A percentile compares a stretch with the other conserved stretches of the same genome.
Conservation (phyloP, 1,284 basidiomycete genomes). For the Sphaerobolus stellatus region DNA sequence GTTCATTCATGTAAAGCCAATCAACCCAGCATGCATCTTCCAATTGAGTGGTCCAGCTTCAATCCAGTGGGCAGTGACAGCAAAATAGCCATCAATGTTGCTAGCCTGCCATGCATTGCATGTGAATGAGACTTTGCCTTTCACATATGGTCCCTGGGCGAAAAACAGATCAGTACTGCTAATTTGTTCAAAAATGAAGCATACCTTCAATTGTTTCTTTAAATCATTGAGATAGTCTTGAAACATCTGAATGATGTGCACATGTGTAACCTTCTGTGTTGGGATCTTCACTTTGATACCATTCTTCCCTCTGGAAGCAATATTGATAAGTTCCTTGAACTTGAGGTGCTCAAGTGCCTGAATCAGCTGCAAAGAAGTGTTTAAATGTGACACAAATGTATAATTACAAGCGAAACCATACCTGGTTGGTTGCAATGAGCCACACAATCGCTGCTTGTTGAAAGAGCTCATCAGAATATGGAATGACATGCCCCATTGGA, state of each 20-base stretch:
- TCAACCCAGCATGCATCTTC: constrained; percentile 11
- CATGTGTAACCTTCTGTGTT: background rate
- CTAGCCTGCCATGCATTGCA: constrained; percentile 22
- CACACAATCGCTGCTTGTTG: background rate
- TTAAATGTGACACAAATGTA: background rate
- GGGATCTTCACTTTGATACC: background rate
- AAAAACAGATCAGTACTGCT: background rate
- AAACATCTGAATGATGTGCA: background rate
- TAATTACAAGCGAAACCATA: background rate
- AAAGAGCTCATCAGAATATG: background rate
- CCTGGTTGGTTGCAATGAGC: background rate
- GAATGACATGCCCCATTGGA: background rate
- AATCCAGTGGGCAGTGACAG: constrained; percentile 21
- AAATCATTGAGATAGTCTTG: background rate
- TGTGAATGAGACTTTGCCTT: constrained; percentile 11
- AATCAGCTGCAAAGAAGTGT: background rate
- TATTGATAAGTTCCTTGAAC: no score
- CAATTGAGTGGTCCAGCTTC: background rate
- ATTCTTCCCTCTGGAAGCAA: background rate
- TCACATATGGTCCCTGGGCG: background rate
- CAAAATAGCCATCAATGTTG: constrained; percentile 19
- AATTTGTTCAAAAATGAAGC: background rate
- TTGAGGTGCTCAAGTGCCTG: background rate
- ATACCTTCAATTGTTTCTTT: background rate
- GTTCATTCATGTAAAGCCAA: constrained; percentile 26